phyloP scores from a whole-genome alignment of 352 stramenopile genomes.

The Elongisporangium anandrum region DNA sequence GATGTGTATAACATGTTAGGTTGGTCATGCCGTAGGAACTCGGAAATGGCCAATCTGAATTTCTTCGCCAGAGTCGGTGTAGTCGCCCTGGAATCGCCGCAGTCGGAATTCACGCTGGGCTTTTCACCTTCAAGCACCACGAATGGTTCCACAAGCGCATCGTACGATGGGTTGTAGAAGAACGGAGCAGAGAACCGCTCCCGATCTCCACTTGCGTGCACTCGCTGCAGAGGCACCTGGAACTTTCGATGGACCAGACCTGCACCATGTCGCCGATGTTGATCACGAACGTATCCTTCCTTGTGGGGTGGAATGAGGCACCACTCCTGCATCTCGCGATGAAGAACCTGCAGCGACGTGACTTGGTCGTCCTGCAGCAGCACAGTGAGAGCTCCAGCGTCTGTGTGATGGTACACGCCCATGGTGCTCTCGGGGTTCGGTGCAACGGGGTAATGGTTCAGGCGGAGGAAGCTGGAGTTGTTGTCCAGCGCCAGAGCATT shows the following conservation, averaged over 20 bases:
- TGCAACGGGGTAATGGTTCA: conserved; percentile 90
- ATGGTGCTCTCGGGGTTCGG: conserved; percentile 40
- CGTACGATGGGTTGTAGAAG: conserved; percentile 72
- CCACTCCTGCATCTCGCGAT: conserved; percentile 47
- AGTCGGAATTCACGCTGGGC: conserved; percentile 80
- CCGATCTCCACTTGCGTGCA: conserved; percentile 20
- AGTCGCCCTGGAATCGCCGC: conserved; percentile 87
- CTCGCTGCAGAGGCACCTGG: too few relatives aligned
- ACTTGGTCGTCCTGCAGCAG: conserved; percentile 64
- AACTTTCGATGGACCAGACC: conserved; percentile 60
- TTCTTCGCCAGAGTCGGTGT: conserved; percentile 89
- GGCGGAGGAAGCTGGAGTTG: conserved; percentile 89
- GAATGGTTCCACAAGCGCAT: conserved; percentile 59
- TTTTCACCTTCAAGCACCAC: conserved; percentile 26
- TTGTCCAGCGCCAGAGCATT: conserved; percentile 1
- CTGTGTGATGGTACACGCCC: conserved; percentile 61
- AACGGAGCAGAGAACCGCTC: conserved; percentile 60
- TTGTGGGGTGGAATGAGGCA: conserved; percentile 34
- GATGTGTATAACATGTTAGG: too few relatives aligned
- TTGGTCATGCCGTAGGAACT: too few relatives aligned
- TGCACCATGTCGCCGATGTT: conserved; percentile 67
- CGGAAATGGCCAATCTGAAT: conserved; percentile 88
- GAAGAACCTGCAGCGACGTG: conserved; percentile 49
- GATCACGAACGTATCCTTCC: conserved; percentile 50
- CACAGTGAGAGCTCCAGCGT: conserved; percentile 53